Percentiles rank a stretch among this genome's conserved stretches.
Conservation (phyloP, 2,329 filamentous ascomycete genomes). For the Juglanconis sp. region DNA sequence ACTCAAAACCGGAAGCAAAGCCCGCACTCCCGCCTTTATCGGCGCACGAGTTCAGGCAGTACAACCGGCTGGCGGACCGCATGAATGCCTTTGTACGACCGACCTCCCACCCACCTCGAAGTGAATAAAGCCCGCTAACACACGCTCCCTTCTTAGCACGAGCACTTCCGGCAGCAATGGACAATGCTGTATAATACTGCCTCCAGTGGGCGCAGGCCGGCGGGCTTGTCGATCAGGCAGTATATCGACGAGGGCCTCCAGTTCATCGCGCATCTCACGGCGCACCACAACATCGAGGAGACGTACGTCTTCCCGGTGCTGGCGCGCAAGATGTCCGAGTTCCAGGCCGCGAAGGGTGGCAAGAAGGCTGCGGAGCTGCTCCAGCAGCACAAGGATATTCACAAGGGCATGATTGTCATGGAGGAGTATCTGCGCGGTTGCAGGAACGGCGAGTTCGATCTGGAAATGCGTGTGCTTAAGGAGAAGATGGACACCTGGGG, state of each 20-base stretch:
- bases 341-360: conserved; percentile 39
- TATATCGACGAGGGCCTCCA: conserved; percentile 67
- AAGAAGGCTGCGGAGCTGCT: conserved; percentile 49
- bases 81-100: conserved; percentile 69
- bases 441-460: conserved; percentile 57
- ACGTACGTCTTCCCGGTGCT: conserved; percentile 75
- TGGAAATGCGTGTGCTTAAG: conserved; percentile 59
- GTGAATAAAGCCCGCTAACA: neutral
- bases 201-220: conserved; percentile 54
- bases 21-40: conserved; percentile 58
- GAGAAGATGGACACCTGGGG: conserved; percentile 75
- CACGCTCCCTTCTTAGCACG: conserved; percentile 52
- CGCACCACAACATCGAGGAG: conserved; percentile 84
- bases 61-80: conserved; percentile 69
- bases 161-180: conserved; percentile 74
- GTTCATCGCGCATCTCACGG: conserved; percentile 67
- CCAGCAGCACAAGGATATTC: conserved; percentile 74
- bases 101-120: conserved; percentile 9
- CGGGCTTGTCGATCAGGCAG: conserved; percentile 62
- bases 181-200: conserved; percentile 67
- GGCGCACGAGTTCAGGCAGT: conserved; percentile 62
- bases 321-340: conserved; percentile 75
- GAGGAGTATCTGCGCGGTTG: conserved; percentile 64
- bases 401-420: conserved; percentile 68
- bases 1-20: conserved; percentile 11